These are phyloP conservation scores for Fraxinus angustifolia DNA, from an alignment of 305 asterid species.

Conservation along the genomic window DNA sequence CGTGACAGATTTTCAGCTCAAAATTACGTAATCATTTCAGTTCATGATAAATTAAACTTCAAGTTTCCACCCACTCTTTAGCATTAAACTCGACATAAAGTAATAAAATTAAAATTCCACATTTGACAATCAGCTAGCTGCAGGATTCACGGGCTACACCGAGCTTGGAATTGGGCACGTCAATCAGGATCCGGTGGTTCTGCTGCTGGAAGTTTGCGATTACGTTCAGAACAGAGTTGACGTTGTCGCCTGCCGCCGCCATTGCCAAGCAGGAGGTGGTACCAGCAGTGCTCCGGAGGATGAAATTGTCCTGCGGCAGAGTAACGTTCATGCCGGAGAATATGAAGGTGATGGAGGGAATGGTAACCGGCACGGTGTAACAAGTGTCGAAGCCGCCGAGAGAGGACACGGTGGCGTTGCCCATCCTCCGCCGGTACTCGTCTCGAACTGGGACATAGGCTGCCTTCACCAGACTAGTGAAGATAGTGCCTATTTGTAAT, in stretches of 20 bases:
- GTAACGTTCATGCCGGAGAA: slow-evolving; percentile 82
- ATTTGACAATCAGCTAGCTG: slow-evolving; percentile 28
- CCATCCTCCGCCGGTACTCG: slow-evolving; percentile 79
- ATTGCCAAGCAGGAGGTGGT: slow-evolving; percentile 78
- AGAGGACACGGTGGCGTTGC: slow-evolving; percentile 52
- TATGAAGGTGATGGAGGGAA: slow-evolving; percentile 70
- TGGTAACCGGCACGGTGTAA: slow-evolving; percentile 54
- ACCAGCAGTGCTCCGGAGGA: slow-evolving; percentile 71
- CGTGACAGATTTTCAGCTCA: background rate
- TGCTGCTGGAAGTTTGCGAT: slow-evolving; percentile 94
- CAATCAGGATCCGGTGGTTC: slow-evolving; percentile 87
- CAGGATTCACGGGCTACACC: slow-evolving; percentile 84
- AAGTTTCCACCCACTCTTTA: background rate
- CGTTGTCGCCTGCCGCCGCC: slow-evolving; percentile 74
- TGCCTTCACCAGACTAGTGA: slow-evolving; percentile 70
- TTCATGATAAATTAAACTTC: background rate
- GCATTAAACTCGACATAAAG: background rate
- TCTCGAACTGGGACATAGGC: slow-evolving; percentile 78
- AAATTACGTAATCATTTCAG: background rate
- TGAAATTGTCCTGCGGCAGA: slow-evolving; percentile 75
- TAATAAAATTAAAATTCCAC: background rate
- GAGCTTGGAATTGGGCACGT: slow-evolving; percentile 56
- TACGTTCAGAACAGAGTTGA: slow-evolving; percentile 74
- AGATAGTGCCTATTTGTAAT: slow-evolving; percentile 55
- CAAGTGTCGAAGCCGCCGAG: slow-evolving; percentile 97